phyloP scores from a whole-genome alignment of 768 basidiomycete species.

The Macrolepiota albuminosa region DNA sequence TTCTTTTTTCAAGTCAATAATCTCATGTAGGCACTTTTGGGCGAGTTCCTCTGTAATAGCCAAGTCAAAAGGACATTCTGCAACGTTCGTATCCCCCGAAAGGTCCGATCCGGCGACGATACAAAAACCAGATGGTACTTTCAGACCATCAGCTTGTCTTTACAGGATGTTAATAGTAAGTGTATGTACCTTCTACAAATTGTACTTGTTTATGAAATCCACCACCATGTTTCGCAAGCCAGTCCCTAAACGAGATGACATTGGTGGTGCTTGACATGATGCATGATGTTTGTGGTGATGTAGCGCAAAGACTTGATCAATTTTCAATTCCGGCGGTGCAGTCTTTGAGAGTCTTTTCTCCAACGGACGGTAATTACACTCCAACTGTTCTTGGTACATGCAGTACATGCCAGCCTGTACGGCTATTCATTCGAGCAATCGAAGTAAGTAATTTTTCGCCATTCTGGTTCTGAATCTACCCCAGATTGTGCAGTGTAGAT shows the following conservation, averaged over 20 bases:
- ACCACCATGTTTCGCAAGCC: slow-evolving; percentile 48
- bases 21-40: slow-evolving; percentile 32
- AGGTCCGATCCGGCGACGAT: slow-evolving; percentile 47
- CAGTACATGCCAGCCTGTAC: background rate
- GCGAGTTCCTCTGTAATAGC: slow-evolving; percentile 55
- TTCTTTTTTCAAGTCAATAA: slow-evolving; percentile 28
- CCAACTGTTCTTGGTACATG: background rate
- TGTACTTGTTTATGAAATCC: slow-evolving; percentile 42
- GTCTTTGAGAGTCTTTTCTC: background rate
- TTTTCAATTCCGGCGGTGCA: background rate
- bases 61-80: slow-evolving; percentile 64
- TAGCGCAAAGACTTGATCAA: background rate
- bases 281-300: background rate
- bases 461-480: background rate
- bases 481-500: background rate
- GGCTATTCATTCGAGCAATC: background rate
- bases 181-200: slow-evolving; percentile 37
- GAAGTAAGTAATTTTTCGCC: background rate
- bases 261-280: slow-evolving; percentile 5
- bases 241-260: slow-evolving; percentile 33
- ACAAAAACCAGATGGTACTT: slow-evolving; percentile 42
- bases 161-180: background rate
- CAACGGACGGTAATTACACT: background rate
- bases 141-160: background rate
- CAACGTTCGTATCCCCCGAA: slow-evolving; percentile 46